Base-by-base conservation (phyloP, 768 basidiomycete genomes). In the Pleurotus tuber-regium region DNA sequence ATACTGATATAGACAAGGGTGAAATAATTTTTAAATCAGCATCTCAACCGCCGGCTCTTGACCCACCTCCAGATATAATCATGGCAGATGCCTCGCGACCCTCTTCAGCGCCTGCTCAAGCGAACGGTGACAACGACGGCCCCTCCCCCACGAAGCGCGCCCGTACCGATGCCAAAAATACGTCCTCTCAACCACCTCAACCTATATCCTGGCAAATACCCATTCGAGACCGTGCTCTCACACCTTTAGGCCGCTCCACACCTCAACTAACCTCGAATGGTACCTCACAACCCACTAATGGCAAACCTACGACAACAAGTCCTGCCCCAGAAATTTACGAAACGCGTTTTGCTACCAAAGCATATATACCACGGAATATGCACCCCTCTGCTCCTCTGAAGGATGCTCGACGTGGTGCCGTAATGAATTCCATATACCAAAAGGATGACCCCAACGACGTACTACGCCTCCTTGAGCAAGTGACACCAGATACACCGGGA, bases 101-200 rank as follows among this genome's bases (percentile, higher is more conserved):
- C 19, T 64, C 78, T 1, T 84, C 83, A 18, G 66, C 71, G 1
- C 70, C 73, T 6, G 71, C 80, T 50, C 75, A 72, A 38, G 54
- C 61, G 1, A 81, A 80, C 48, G 80, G 77, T 39, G 84, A 83
- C 29, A 33, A 5, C 21, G 83, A 82, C 24, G 80, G 78, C 3
- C 83, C 86, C 3, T 84, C 87, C 2, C 86, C 86, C 5, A 68
- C 76, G n/a, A 91, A 91, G 65, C 85, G 88, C 31, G 67, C 74
- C 21, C 85, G 89, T 23, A 83, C 74, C 40, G 86, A 88, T 19
- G 67, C 63, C 16, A 59, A 70, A 29, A 69, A 67, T 12, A 4
- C 43, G 16, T 21, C 46, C 18, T 65, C 69, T 30, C 72, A 70
- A 29, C 59, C 64, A 14, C 63, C 64, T 7, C 72, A 73, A 55